These are phyloP conservation scores for Nemania sp. DNA, from an alignment of 2,329 filamentous ascomycete species.

Conservation along the genomic window DNA sequence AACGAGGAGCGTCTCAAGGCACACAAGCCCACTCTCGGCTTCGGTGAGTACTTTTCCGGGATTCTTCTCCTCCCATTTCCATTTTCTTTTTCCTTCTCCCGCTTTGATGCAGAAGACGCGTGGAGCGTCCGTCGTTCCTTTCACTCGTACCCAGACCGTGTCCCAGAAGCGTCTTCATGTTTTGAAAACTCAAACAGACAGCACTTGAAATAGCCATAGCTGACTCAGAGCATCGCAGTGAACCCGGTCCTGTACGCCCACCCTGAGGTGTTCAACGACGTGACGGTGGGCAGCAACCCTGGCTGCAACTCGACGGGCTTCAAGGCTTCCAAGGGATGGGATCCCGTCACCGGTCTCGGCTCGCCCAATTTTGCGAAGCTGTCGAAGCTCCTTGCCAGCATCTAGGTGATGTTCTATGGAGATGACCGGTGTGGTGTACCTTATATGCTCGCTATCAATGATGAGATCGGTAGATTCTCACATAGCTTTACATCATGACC, in stretches of 20 bases:
- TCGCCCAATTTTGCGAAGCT: conserved; percentile 29
- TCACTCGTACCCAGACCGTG: too few species aligned
- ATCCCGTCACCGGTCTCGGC: conserved; percentile 47
- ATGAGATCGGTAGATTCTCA: too few species aligned
- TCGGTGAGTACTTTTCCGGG: conserved; percentile 32
- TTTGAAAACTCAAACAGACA: too few species aligned
- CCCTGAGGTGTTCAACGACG: conserved; percentile 46
- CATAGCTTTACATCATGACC: too few species aligned
- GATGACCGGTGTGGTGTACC: not conserved
- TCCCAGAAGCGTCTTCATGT: too few species aligned
- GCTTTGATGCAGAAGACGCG: too few species aligned
- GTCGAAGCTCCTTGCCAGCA: conserved; percentile 21
- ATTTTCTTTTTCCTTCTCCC: too few species aligned
- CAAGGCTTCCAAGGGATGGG: conserved; percentile 47
- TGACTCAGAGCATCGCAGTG: conserved; percentile 30
- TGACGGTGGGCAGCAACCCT: conserved; percentile 45
- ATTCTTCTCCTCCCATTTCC: too few species aligned
- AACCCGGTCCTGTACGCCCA: conserved; percentile 57
- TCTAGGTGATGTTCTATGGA: not conserved
- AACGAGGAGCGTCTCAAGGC: conserved; percentile 55
- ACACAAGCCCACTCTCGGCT: conserved; percentile 54
- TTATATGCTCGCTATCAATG: too few species aligned
- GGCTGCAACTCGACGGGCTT: conserved; percentile 49
- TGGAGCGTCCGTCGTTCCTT: too few species aligned
- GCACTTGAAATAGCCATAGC: too few species aligned